Base-by-base conservation (phyloP, 1,139 yeast genomes). In the Pichia norvegensis region DNA sequence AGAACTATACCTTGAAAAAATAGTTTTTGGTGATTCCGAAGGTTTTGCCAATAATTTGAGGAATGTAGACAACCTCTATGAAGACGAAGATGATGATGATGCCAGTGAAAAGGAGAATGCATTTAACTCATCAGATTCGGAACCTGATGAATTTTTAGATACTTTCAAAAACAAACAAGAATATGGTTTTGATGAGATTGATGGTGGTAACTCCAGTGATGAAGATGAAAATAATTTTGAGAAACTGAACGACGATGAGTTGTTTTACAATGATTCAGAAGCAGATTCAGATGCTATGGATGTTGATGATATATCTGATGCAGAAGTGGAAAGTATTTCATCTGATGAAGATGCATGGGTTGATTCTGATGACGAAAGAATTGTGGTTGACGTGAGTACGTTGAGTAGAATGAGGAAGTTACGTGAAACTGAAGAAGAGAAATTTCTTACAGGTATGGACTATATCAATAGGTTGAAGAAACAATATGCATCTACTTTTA, bases 351-450 rank as follows among this genome's bases (percentile, higher is more conserved):
- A 67, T 48, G 95, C 88, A 8, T 94, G 99, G 99, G 66, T 67
- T 19, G 99, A 92, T 65, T 83, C 95, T 50, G 98, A 92, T 60
- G 98, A 92, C 62, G 97, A 90, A 54, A 72, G 71, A 46, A 57
- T 85, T 25, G 68, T 68, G 21, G 72, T 92, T 6, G 78, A 95
- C 1, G 66, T 94, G 29, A 64, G 70, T 9, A 62, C 76, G 1
- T 70, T 81, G 1, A 83, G 81, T 54, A 78, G 76, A 55, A 65
- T 84, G 42, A 81, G 78, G 57, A 92, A 92, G 66, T 72, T 94
- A 55, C 76, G 97, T 56, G 72, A 73, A 45, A 63, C 74, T 0
- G 82, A 78, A 51, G 65, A 67, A 3, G 97, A 92, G 53, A 68
- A 75, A 33, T 57, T 60, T 2, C 68, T 92, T 22, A 62, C 66